Evolutionary conservation across 352 stramenopile genomes (phyloP), one percentile per base, ranked within the genome.

Genomic region (Phytophthora vignae): DNA sequence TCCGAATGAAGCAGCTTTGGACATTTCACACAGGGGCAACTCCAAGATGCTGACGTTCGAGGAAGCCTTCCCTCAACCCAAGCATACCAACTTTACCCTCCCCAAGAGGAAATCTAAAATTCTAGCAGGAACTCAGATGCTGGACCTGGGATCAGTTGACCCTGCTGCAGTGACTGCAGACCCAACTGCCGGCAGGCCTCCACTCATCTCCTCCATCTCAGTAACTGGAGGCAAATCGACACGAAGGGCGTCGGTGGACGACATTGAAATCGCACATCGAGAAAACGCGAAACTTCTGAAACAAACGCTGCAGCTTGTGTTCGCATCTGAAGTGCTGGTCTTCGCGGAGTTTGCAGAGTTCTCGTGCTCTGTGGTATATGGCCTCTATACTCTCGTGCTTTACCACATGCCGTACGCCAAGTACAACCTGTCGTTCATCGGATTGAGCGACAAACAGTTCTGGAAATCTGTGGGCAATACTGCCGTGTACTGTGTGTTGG

Each of bases 341-440:
- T 66, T 83, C 21, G 61, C 61, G 29, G 76, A 83, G 63, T 81
- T 78, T 64, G 60, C 71, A 38, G 76, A 80, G 53, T 77, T 61
- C 12, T 64, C 69, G 40, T 72, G 74, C 22, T 59, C 73, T 2
- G 63, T 60, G 1, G 29, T 74, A 11, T 81, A 83, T 48, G 72
- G 58, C 7, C 15, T 71, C 2, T 84, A 82, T 58, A 54, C 74
- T 2, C 50, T 73, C 4, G 53, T 42, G 2, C 36, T 79, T 6
- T 66, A 64, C 31, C 61, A 60, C n/a, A 56, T 71, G 56, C 68
- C 55, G 17, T 67, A 70, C 50, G 60, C 67, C 55, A 66, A 66
- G 55, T 74, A 71, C 55, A 74, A 66, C 33, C 17, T 71, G 21
- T 55, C 38, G n/a, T 64, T 71, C 49, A 75, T 75, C 11, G 67